These are phyloP conservation scores for Primulina tabacum DNA, from an alignment of 257 asterid species.

Conservation along the genomic window DNA sequence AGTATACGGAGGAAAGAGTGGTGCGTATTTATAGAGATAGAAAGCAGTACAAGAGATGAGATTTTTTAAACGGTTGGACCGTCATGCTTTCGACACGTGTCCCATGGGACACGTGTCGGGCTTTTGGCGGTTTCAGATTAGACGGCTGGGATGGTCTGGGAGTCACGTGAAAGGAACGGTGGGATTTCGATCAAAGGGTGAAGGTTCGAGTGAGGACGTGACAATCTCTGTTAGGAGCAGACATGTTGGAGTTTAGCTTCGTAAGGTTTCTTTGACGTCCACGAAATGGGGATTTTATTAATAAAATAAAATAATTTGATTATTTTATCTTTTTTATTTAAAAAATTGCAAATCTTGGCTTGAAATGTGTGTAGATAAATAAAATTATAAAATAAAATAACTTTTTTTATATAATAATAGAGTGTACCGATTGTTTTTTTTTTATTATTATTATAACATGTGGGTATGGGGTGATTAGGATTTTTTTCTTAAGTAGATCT, in stretches of 20 bases:
- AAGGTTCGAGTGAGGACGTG: conserved; percentile 25
- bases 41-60: conserved; percentile 29
- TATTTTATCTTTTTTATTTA: too few relatives aligned
- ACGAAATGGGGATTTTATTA: neutral
- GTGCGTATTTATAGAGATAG: conserved; percentile 28
- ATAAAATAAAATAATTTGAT: too few relatives aligned
- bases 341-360: too few relatives aligned
- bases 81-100: conserved; percentile 42
- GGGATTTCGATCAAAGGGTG: conserved; percentile 41
- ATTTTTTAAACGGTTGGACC: conserved; percentile 26
- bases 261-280: neutral
- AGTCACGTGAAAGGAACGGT: conserved; percentile 64
- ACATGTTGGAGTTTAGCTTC: neutral
- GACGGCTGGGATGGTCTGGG: conserved; percentile 49
- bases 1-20: neutral
- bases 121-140: conserved; percentile 22
- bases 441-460: too few relatives aligned
- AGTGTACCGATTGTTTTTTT: too few relatives aligned
- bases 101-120: conserved; percentile 42
- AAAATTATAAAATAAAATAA: too few relatives aligned
- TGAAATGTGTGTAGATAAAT: too few relatives aligned
- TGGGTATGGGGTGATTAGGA: too few relatives aligned
- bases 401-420: too few relatives aligned
- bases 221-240: neutral
- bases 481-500: too few relatives aligned